Base-by-base conservation (phyloP, 345 rosid genomes). In the Gossypium ekmanianum region DNA sequence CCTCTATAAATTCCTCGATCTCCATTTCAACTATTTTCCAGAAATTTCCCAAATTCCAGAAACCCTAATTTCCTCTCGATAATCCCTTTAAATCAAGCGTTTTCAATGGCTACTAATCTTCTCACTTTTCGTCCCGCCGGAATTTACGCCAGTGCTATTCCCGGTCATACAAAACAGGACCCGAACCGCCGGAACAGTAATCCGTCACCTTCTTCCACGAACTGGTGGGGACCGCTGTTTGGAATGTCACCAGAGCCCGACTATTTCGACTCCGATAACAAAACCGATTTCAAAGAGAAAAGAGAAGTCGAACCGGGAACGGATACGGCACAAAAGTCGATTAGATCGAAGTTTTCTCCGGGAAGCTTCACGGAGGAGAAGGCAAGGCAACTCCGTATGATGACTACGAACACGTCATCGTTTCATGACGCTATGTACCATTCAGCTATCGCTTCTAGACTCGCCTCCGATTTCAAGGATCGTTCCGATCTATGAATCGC, bases 381-480 rank as follows among this genome's bases (percentile, higher is more conserved):
- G 79, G 91, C 93, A 14, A 84, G 65, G 80, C 89, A 80, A 78
- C 89, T 89, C 17, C 83, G 91, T 41, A 75, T 83, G 89, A 68
- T 84, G 89, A 89, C 93, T 2, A 71, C 47, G 11, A 81, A 82
- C 0, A 65, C 82, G 2, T 58, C 61, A 3, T 68, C 92, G 18
- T 85, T 79, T 71, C 98, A 88, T 45, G 94, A 91, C 51, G 87
- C 54, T 56, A 93, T 93, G 97, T 91, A 93, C 73, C 94, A 91
- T 77, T 87, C 93, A 18, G 88, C 88, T 26, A 82, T 89, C 76
- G 93, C 93, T 7, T 79, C 91, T 26, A 80, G 93, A 51, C 86
- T 89, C 1, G 91, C 93, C 55, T 76, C 88, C 2, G 85, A 87
- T 61, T 83, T 85, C 78, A 80, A 84, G 58, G 0, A 43, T 55